phyloP scores from a whole-genome alignment of 2,329 filamentous ascomycete species.

The Macrophomina tecta region DNA sequence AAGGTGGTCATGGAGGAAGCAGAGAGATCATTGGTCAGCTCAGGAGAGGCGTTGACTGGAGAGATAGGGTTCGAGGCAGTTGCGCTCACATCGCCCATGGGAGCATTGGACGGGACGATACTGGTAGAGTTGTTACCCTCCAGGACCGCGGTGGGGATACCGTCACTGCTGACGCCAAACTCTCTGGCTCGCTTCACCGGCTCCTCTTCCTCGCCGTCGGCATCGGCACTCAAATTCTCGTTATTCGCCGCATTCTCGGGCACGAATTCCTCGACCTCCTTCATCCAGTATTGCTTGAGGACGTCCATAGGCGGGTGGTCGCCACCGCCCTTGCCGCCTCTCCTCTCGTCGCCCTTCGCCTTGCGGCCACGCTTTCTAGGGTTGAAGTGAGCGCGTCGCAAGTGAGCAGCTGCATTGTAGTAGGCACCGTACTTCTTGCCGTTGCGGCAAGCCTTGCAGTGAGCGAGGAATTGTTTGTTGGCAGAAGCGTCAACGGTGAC shows the following conservation, averaged over 20 bases:
- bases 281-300: conserved; percentile 65
- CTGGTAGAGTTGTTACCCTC: conserved; percentile 14
- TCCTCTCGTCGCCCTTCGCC: conserved; percentile 64
- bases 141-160: conserved; percentile 13
- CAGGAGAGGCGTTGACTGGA: conserved; percentile 6
- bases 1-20: conserved; percentile 3
- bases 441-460: conserved; percentile 82
- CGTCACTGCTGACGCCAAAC: conserved; percentile 20
- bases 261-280: conserved; percentile 59
- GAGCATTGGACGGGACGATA: conserved; percentile 9
- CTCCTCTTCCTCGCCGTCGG: conserved; percentile 27
- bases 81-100: background rate
- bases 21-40: conserved; percentile 2
- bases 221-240: conserved; percentile 1
- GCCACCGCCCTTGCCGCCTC: conserved; percentile 68
- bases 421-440: conserved; percentile 86
- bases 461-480: conserved; percentile 69
- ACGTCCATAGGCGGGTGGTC: conserved; percentile 66
- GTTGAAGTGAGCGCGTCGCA: conserved; percentile 87
- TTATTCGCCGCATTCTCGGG: conserved; percentile 22
- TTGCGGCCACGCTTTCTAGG: conserved; percentile 64
- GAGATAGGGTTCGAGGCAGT: conserved; percentile 16
- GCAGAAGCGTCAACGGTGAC: conserved; percentile 66
- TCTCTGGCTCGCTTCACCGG: conserved; percentile 22
- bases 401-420: conserved; percentile 92